These are phyloP conservation scores for Pharus latifolius DNA, from an alignment of 176 grass and related monocot species.

Conservation along the genomic window DNA sequence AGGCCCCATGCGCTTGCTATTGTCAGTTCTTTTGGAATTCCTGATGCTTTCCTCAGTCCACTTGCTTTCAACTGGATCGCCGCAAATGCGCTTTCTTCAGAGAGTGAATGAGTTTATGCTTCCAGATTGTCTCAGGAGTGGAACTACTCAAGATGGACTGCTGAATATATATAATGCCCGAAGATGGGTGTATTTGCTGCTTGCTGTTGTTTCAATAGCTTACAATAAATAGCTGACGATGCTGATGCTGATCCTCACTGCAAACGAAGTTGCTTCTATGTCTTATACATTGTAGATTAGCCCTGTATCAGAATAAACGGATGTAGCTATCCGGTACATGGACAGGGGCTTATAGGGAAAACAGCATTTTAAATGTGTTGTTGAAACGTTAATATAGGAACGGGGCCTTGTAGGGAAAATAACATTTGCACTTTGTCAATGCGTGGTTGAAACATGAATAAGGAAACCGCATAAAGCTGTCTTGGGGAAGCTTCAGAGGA, in stretches of 20 bases:
- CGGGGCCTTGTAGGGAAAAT: too few relatives aligned
- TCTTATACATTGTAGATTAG: background rate
- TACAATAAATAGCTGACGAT: background rate
- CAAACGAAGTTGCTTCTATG: background rate
- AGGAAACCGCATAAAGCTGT: too few relatives aligned
- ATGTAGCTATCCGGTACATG: background rate
- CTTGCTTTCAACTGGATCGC: constrained; percentile 97
- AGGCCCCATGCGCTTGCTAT: constrained; percentile 77
- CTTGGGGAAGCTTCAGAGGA: too few relatives aligned
- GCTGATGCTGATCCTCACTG: background rate
- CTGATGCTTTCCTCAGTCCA: constrained; percentile 86
- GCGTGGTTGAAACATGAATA: too few relatives aligned
- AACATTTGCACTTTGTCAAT: too few relatives aligned
- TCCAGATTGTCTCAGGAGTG: background rate
- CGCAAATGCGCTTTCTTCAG: constrained; percentile 58
- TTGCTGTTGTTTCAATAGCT: background rate
- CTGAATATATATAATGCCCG: background rate
- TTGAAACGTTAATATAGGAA: background rate
- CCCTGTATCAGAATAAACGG: background rate
- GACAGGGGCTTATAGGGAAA: background rate
- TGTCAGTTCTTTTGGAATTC: constrained; percentile 81
- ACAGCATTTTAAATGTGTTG: background rate
- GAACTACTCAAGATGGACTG: background rate
- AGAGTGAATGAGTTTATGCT: constrained; percentile 34
- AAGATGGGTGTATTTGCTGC: background rate